Percentiles rank a stretch among this genome's conserved stretches.
phyloP scores from a whole-genome alignment of 768 basidiomycete species.

The Boletellus ananas region DNA sequence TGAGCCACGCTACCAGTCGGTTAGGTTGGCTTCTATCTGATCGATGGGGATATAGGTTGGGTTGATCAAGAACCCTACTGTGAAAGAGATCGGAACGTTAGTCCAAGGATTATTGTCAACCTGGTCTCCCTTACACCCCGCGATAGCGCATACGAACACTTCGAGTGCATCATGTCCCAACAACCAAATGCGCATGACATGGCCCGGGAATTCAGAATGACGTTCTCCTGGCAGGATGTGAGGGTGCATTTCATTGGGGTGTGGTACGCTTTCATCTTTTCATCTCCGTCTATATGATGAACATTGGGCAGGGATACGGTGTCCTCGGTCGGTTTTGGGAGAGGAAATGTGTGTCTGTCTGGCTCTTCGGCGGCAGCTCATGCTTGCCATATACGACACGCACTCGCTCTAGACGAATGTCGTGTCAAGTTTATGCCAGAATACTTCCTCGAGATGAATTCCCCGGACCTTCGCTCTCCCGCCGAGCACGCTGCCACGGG shows the following conservation, averaged over 20 bases:
- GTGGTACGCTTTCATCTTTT: constrained; percentile 34
- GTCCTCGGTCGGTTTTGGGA: constrained; percentile 54
- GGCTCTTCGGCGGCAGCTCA: constrained; percentile 54
- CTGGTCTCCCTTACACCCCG: neutral
- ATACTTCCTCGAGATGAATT: constrained; percentile 30
- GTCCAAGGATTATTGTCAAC: neutral
- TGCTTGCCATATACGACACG: constrained; percentile 57
- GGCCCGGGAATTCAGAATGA: constrained; percentile 36
- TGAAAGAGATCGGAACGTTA: constrained; percentile 26
- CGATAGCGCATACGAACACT: constrained; percentile 17
- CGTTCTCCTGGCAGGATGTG: constrained; percentile 42
- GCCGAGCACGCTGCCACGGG: constrained; percentile 25
- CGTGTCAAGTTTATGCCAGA: constrained; percentile 52
- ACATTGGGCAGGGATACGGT: constrained; percentile 54
- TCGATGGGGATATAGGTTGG: constrained; percentile 23
- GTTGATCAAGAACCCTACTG: constrained; percentile 24
- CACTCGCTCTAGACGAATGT: constrained; percentile 57
- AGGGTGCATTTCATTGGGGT: constrained; percentile 49
- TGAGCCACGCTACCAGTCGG: constrained; percentile 1
- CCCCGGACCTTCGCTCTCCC: constrained; percentile 10
- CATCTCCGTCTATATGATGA: neutral
- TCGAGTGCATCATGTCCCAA: constrained; percentile 11
- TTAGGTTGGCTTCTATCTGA: neutral
- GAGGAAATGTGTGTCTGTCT: constrained; percentile 41
- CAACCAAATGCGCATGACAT: constrained; percentile 15